phyloP scores from a whole-genome alignment of 2,329 filamentous ascomycete species.

The Alternaria ventricosa region DNA sequence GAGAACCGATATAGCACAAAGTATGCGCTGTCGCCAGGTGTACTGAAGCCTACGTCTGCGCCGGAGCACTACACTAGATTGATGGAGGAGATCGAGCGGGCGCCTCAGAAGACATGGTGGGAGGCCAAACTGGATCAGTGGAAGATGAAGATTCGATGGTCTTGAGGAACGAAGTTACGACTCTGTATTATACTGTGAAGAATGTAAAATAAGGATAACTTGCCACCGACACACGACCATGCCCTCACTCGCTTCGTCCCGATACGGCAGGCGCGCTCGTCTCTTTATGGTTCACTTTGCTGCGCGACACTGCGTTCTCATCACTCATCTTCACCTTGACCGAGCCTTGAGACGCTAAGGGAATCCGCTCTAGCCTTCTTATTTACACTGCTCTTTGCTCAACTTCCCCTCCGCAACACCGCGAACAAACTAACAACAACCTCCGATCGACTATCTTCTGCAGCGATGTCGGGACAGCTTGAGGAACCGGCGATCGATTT shows the following conservation, averaged over 20 bases:
- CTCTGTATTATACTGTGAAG: constrained; percentile 9
- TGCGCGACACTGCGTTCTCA: neutral
- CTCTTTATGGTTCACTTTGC: neutral
- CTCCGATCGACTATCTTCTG: neutral
- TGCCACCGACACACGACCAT: too few relatives aligned
- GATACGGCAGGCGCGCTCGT: neutral
- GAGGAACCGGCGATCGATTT: neutral
- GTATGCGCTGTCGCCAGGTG: constrained; percentile 34
- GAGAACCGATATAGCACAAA: constrained; percentile 63
- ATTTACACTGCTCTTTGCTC: neutral
- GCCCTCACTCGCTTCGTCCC: too few relatives aligned
- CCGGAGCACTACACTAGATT: constrained; percentile 45
- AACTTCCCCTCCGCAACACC: neutral
- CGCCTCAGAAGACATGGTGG: constrained; percentile 45
- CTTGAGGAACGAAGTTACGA: constrained; percentile 15
- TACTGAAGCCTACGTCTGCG: constrained; percentile 42
- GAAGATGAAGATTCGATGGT: constrained; percentile 48
- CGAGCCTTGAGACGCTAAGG: neutral
- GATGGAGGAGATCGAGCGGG: constrained; percentile 46
- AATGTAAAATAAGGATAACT: neutral
- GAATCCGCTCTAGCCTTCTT: neutral
- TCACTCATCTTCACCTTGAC: neutral
- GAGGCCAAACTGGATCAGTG: constrained; percentile 44
- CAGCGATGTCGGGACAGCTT: neutral
- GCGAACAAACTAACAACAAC: neutral